Evolutionary conservation across 148 eudicot genomes (phyloP).

Genomic region (Rhododendron kiyosumense): DNA sequence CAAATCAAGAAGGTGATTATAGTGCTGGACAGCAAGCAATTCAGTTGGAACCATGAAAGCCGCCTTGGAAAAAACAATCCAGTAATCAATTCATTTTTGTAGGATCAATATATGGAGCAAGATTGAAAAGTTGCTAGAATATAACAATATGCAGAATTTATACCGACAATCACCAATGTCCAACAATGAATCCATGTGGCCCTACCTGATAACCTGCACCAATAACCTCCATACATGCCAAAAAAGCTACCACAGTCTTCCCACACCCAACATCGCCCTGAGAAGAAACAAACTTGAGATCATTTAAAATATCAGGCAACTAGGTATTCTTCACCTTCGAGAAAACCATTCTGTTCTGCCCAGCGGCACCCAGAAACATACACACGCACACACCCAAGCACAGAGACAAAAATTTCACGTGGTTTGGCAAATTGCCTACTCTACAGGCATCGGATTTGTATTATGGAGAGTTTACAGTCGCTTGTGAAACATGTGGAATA

Average conservation of each 20-base stretch:
- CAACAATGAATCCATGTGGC: conserved; percentile 1
- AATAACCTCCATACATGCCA: conserved; percentile 94
- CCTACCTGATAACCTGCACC: conserved; percentile 89
- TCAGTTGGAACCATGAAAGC: conserved; percentile 99
- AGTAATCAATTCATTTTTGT: conserved; percentile 8
- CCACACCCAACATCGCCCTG: conserved; percentile 99
- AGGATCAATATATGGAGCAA: background rate
- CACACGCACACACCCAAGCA: background rate
- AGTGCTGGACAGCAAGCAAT: conserved; percentile 90
- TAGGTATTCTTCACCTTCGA: background rate
- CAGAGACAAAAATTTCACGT: background rate
- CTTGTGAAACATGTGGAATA: background rate
- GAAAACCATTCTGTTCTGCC: background rate
- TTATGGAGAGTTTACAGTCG: background rate
- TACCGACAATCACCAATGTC: background rate
- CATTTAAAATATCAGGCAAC: background rate
- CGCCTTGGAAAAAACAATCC: conserved; percentile 45
- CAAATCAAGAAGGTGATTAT: conserved; percentile 55
- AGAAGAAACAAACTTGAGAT: conserved; percentile 5
- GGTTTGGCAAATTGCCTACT: background rate
- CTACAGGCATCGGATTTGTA: background rate
- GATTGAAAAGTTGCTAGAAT: background rate
- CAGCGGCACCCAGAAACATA: background rate
- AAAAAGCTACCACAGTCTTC: conserved; percentile 90
- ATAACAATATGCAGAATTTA: background rate